Evolutionary conservation across 331 rosid species (phyloP), one percentile per base, ranked within the genome.

Genomic region (Phaseolus coccineus): DNA sequence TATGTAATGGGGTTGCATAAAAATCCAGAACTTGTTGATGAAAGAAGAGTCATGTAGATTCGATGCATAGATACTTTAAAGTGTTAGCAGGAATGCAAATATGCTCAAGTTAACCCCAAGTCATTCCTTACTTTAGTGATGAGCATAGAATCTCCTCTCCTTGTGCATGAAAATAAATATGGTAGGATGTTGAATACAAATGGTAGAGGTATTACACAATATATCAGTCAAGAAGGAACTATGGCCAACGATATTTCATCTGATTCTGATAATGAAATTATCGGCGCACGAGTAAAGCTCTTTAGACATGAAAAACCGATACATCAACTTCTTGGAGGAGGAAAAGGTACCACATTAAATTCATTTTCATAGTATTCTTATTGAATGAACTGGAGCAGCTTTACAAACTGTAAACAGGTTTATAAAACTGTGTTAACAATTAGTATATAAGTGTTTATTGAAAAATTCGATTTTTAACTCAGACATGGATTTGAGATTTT

Each of bases 271-370:
- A 74, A 73, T 62, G 85, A 82, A 58, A 40, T 50, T n/a, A 22
- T 24, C 42, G 37, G 69, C 22, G 25, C 70, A 37, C 72, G 71
- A 6, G 1, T 33, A 37, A 87, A 84, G 85, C 86, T 90, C 12
- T 90, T 94, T 8, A 79, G 88, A 24, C 93, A 86, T 33, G 87
- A 83, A 73, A 90, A 90, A 74, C 70, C 94, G 0, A 42, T 94
- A 8, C 90, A 84, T 78, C 79, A 87, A 15, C 77, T 88, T 73
- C 87, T 92, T 35, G 97, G 98, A 75, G 94, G 96, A 62, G 94
- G 94, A 69, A 87, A 80, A 91, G 96, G 98, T 93, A 77, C 69
- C 30, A 4, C 13, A 14, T 59, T 50, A 72, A 58, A 35, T 31
- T 77, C 48, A 24, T 48, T 11, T 63, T 55, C 70, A 35, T 16